Base-by-base conservation (phyloP, 2,329 filamentous ascomycete species). In the Fusarium chaquense region DNA sequence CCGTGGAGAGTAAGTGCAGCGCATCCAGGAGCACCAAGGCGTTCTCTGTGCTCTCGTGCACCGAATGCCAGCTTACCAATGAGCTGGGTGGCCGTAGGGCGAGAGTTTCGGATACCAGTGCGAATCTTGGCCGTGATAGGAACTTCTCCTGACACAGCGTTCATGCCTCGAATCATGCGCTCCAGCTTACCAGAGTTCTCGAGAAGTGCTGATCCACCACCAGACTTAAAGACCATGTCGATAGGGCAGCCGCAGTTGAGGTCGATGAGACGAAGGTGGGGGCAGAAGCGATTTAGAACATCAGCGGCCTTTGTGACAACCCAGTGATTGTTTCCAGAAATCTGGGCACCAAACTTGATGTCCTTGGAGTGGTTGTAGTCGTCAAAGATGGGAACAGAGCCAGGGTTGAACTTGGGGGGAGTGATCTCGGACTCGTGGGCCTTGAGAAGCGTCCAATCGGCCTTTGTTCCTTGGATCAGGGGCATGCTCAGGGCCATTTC, bases 241-340 rank as follows among this genome's bases (percentile, higher is more conserved):
- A 99, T 98, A 6, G 96, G 96, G 77, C 96, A 99, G 45, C 96
- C 96, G 75, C 95, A 98, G 83, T 99, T 99, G 72, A 99, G 84
- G 76, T 99, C 96, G 70, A 99, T 92, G 40, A 97, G 89, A 36
- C 96, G 92, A 22, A 99, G 86, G 74, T 93, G 89, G 5, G 96
- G 94, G 60, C 94, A 90, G 69, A 92, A 89, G 32, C 86, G 86
- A 7, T 91, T 90, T 47, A 99, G 83, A 5, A 91, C 87, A 78
- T 98, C 94, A 1, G 95, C 92, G 0, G 93, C 90, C 82, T 97
- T 98, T 77, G 95, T 86, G 4, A 93, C 95, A 58, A 94, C 85
- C 92, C 93, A 97, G 16, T 94, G 93, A 78, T 97, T 96, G 81
- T 93, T 97, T 35, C 92, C 94, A 3, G 94, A 93, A 71, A 99